Evolutionary conservation across 257 asterid species (phyloP).

Genomic region (Gynochthodes officinalis): DNA sequence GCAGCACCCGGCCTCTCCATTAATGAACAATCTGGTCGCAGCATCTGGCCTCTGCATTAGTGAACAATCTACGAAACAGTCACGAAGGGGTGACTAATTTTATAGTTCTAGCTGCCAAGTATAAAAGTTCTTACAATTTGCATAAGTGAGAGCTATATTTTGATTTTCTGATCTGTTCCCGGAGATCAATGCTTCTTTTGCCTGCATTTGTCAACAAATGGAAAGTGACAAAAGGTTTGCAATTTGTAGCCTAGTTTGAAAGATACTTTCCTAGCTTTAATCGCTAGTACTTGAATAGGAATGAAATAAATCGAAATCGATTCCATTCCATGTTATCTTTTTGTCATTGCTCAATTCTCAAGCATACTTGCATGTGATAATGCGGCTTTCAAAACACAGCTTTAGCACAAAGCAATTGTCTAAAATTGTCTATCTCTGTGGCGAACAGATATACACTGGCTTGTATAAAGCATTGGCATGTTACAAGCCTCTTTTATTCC

Average conservation of each 20-base stretch:
- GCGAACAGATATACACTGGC: too few species aligned
- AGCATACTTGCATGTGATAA: background rate
- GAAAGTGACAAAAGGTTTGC: background rate
- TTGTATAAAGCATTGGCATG: too few species aligned
- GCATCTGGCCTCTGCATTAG: slow-evolving; percentile 22
- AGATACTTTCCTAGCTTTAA: background rate
- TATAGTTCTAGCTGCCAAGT: background rate
- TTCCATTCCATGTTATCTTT: too few species aligned
- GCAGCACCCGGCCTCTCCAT: slow-evolving; percentile 23
- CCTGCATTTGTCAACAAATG: slow-evolving; percentile 5
- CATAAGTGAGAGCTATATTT: background rate
- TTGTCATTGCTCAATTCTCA: background rate
- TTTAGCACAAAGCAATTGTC: too few species aligned
- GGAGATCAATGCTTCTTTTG: background rate
- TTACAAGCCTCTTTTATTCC: too few species aligned
- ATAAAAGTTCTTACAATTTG: background rate
- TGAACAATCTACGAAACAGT: slow-evolving; percentile 10
- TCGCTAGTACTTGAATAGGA: background rate
- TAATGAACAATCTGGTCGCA: slow-evolving; percentile 18
- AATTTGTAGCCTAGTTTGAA: background rate
- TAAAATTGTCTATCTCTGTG: too few species aligned
- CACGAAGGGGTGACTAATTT: slow-evolving; percentile 35
- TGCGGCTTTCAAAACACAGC: too few species aligned
- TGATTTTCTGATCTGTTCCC: background rate
- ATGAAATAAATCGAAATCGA: background rate